phyloP scores from a whole-genome alignment of 2,329 filamentous ascomycete species.

The Exophiala sideris region DNA sequence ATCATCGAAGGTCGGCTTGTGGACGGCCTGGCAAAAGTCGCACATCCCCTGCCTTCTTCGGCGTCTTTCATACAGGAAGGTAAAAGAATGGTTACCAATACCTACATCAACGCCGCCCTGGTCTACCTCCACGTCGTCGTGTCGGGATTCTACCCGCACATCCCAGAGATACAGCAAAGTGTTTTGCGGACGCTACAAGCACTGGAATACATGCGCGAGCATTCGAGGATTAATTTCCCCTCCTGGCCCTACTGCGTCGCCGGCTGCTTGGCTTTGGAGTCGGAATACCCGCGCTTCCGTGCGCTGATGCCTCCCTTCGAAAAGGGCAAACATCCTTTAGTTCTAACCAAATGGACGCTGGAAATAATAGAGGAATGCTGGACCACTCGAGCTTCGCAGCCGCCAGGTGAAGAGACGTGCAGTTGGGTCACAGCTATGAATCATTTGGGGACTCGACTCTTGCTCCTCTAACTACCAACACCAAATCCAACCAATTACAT shows the following conservation, averaged over 20 bases:
- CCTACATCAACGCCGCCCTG: conserved; percentile 7
- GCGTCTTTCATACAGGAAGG: not conserved
- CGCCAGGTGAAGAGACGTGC: not conserved
- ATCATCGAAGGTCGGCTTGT: not conserved
- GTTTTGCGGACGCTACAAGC: conserved; percentile 3
- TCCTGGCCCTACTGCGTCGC: conserved; percentile 21
- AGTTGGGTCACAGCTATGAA: conserved; percentile 2
- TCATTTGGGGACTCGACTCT: not conserved
- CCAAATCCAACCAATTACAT: not conserved
- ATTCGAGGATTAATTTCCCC: conserved; percentile 8
- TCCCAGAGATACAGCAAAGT: conserved; percentile 7
- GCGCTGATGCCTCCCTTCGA: not conserved
- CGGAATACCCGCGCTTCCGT: conserved; percentile 2
- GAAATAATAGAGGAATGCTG: conserved; percentile 9
- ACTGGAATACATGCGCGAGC: conserved; percentile 7
- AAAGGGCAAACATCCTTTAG: conserved; percentile 1
- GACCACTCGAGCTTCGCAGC: conserved; percentile 5
- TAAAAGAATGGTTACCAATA: conserved; percentile 8
- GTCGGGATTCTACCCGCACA: conserved; percentile 8
- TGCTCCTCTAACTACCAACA: not conserved
- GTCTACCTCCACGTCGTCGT: conserved; percentile 13
- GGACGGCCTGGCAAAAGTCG: not conserved
- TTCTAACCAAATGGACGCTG: conserved; percentile 3
- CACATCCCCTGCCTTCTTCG: not conserved
- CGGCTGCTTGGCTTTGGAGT: conserved; percentile 11